These are phyloP conservation scores for Lachancea dasiensis DNA, from an alignment of 805 yeast genomes.

Conservation along the genomic window DNA sequence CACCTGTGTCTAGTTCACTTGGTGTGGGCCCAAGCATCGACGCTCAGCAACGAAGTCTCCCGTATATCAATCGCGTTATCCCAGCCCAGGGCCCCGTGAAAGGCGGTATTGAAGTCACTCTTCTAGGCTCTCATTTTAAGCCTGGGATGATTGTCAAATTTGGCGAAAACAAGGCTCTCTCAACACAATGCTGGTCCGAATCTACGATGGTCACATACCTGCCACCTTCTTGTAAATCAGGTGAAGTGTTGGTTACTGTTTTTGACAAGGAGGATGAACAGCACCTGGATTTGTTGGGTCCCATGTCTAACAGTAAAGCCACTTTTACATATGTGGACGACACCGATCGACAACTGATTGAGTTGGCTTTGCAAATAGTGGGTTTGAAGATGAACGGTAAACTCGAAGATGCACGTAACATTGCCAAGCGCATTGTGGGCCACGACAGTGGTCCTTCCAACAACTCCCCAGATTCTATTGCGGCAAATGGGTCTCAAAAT, in stretches of 20 bases:
- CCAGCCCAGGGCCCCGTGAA: constrained; percentile 95
- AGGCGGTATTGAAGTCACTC: constrained; percentile 94
- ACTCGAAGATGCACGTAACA: constrained; percentile 88
- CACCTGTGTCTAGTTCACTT: constrained; percentile 3
- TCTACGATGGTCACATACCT: constrained; percentile 87
- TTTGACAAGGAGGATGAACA: constrained; percentile 29
- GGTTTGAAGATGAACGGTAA: constrained; percentile 96
- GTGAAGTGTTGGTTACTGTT: constrained; percentile 88
- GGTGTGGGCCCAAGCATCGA: too few relatives aligned
- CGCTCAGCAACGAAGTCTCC: too few relatives aligned
- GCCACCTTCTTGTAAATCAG: constrained; percentile 86
- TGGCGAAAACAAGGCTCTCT: constrained; percentile 71
- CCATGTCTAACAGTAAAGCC: constrained; percentile 26
- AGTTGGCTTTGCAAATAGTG: constrained; percentile 91
- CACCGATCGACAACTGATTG: constrained; percentile 90
- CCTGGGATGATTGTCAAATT: constrained; percentile 80
- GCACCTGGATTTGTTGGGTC: constrained; percentile 9
- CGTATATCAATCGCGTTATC: constrained; percentile 83
- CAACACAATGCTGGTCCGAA: constrained; percentile 95
- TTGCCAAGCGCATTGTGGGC: constrained; percentile 87
- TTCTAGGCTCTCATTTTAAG: constrained; percentile 80
- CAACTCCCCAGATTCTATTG: constrained; percentile 15
- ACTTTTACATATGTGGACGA: constrained; percentile 91
- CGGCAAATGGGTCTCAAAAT: constrained; percentile 16
- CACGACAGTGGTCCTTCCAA: constrained; percentile 30